A percentile compares a stretch with the other conserved stretches of the same genome.
phyloP scores from a whole-genome alignment of 2,329 filamentous ascomycete genomes.

The Neonectria magnoliae region DNA sequence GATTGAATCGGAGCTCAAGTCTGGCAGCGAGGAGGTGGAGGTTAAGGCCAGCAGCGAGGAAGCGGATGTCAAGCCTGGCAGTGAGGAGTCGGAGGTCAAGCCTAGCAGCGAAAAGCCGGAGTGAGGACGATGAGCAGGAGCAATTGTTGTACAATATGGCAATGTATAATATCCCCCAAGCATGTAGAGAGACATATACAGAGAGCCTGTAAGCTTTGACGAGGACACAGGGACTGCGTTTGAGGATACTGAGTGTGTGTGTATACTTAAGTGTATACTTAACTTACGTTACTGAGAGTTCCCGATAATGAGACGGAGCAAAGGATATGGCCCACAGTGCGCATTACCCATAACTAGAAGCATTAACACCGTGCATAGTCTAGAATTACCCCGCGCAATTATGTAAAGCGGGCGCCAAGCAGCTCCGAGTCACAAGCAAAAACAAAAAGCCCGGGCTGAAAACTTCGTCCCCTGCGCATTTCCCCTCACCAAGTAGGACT shows the following conservation, averaged over 20 bases:
- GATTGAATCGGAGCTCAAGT: slow-evolving; percentile 21
- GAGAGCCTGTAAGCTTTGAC: slow-evolving; percentile 27
- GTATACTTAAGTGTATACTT: no score
- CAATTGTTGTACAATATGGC: slow-evolving; percentile 29
- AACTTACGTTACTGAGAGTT: no score
- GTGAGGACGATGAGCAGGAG: slow-evolving; percentile 25
- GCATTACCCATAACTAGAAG: neutral
- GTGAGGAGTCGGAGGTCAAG: slow-evolving; percentile 34
- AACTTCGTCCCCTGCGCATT: slow-evolving; percentile 44
- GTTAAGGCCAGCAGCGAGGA: no score
- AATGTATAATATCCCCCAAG: slow-evolving; percentile 39
- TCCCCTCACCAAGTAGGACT: slow-evolving; percentile 47
- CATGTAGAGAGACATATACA: slow-evolving; percentile 28
- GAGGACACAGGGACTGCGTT: slow-evolving; percentile 16
- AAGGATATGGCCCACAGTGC: neutral
- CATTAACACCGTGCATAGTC: neutral
- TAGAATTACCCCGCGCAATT: slow-evolving; percentile 9
- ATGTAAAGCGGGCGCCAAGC: slow-evolving; percentile 16
- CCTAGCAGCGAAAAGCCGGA: slow-evolving; percentile 31
- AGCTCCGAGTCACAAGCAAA: neutral
- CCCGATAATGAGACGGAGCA: slow-evolving; percentile 16
- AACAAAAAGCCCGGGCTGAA: neutral
- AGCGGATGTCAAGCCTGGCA: slow-evolving; percentile 10
- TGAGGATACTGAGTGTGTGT: neutral
- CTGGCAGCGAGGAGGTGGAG: no score